Percentiles rank a stretch among this genome's conserved stretches.
Conservation (phyloP, 2,329 filamentous ascomycete genomes). For the Claviceps spartinae region DNA sequence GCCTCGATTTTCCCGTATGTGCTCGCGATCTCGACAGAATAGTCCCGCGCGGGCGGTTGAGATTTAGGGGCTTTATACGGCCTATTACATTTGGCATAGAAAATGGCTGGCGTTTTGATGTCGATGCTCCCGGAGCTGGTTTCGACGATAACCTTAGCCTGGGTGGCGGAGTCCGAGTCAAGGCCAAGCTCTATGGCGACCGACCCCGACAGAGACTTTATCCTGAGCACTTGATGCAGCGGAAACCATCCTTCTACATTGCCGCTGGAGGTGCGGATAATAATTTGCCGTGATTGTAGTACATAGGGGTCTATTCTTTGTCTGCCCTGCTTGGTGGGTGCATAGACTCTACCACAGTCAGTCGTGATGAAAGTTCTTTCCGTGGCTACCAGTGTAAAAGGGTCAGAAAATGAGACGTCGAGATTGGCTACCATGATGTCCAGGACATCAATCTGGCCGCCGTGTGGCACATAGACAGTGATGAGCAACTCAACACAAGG, state of each 20-base stretch:
- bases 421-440: conserved; percentile 25
- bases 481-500: conserved; percentile 18
- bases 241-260: conserved; percentile 35
- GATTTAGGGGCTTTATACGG: too few species aligned
- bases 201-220: conserved; percentile 30
- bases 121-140: not conserved
- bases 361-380: conserved; percentile 20
- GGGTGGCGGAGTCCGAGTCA: not conserved
- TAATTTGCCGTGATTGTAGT: conserved; percentile 29
- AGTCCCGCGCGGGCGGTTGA: not conserved
- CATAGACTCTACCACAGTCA: conserved; percentile 19
- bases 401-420: conserved; percentile 25
- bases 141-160: not conserved
- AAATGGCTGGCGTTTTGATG: not conserved
- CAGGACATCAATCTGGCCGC: conserved; percentile 24
- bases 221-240: conserved; percentile 32
- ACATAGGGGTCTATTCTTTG: conserved; percentile 20
- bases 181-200: conserved; percentile 12
- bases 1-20: conserved; percentile 9
- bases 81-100: too few species aligned
- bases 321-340: conserved; percentile 10
- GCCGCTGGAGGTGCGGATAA: conserved; percentile 30
- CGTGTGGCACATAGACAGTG: conserved; percentile 32
- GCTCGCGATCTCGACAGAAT: not conserved
- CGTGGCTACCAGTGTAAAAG: conserved; percentile 22